phyloP scores from a whole-genome alignment of 202 grass and related monocot species.

The Carex sylvatica region DNA sequence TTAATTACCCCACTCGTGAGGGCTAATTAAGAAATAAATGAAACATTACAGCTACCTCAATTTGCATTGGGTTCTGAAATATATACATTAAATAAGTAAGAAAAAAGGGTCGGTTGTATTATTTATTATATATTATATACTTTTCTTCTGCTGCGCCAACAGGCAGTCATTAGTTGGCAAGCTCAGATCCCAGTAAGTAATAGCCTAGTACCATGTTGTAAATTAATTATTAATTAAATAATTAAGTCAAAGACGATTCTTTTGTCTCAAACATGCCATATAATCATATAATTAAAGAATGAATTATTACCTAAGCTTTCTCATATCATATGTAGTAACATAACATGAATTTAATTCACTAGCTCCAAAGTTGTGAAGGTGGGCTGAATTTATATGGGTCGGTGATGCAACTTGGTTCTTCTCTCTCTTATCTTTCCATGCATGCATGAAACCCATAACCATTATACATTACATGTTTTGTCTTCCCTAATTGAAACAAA shows the following conservation, averaged over 20 bases:
- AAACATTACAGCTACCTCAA: background rate
- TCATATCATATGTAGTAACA: too few relatives aligned
- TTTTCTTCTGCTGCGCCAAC: background rate
- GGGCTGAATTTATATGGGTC: too few relatives aligned
- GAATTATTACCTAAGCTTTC: background rate
- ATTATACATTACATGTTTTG: too few relatives aligned
- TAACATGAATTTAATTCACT: too few relatives aligned
- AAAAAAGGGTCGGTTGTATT: constrained; percentile 21
- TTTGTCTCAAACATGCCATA: background rate
- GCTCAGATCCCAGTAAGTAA: background rate
- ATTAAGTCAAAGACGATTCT: background rate
- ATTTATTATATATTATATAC: background rate
- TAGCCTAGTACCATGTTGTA: background rate
- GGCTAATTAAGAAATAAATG: constrained; percentile 9
- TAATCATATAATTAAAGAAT: background rate
- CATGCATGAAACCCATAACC: too few relatives aligned
- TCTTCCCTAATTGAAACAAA: too few relatives aligned
- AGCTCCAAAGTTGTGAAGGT: too few relatives aligned
- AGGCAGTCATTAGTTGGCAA: constrained; percentile 18
- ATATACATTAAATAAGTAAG: background rate
- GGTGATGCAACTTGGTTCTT: too few relatives aligned
- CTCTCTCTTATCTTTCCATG: too few relatives aligned
- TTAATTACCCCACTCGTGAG: background rate
- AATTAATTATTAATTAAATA: background rate
- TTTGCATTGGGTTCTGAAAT: background rate